Conservation (phyloP, 2,329 filamentous ascomycete genomes). For the Ophioceras dolichostomum region DNA sequence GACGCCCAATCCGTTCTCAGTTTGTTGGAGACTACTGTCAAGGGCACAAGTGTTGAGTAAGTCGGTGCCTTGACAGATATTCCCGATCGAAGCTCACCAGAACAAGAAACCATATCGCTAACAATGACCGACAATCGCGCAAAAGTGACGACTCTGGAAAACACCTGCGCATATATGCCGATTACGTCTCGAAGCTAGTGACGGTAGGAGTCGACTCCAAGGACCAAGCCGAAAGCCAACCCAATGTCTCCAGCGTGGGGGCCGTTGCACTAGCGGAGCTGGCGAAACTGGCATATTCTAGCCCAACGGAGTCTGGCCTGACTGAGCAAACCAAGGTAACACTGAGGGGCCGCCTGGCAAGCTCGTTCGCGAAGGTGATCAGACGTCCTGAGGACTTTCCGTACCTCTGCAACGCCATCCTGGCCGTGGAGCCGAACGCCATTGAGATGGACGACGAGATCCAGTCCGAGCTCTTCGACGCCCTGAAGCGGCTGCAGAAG, state of each 20-base stretch:
- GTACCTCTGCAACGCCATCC: slow-evolving; percentile 39
- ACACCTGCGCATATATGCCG: slow-evolving; percentile 35
- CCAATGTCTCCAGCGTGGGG: no score
- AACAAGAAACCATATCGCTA: slow-evolving; percentile 18
- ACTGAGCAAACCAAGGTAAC: background rate
- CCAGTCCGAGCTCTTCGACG: slow-evolving; percentile 37
- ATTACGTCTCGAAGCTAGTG: slow-evolving; percentile 33
- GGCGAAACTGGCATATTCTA: slow-evolving; percentile 42
- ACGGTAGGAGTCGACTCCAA: slow-evolving; percentile 14
- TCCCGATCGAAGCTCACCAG: no score
- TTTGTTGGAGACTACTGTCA: slow-evolving; percentile 26
- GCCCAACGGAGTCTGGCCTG: slow-evolving; percentile 18
- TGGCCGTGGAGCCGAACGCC: slow-evolving; percentile 37
- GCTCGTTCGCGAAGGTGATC: slow-evolving; percentile 21
- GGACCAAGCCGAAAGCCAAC: no score
- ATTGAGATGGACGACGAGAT: slow-evolving; percentile 44
- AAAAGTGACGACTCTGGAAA: slow-evolving; percentile 23
- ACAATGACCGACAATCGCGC: slow-evolving; percentile 8
- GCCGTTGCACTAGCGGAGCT: slow-evolving; percentile 37
- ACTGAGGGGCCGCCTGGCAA: slow-evolving; percentile 1
- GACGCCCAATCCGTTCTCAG: slow-evolving; percentile 42
- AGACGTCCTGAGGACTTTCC: slow-evolving; percentile 38
- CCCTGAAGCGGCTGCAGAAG: slow-evolving; percentile 38
- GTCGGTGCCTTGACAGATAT: slow-evolving; percentile 3
- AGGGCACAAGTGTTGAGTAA: slow-evolving; percentile 20